Base-by-base conservation (phyloP, 2,329 filamentous ascomycete genomes). In the Epichloe scottii region DNA sequence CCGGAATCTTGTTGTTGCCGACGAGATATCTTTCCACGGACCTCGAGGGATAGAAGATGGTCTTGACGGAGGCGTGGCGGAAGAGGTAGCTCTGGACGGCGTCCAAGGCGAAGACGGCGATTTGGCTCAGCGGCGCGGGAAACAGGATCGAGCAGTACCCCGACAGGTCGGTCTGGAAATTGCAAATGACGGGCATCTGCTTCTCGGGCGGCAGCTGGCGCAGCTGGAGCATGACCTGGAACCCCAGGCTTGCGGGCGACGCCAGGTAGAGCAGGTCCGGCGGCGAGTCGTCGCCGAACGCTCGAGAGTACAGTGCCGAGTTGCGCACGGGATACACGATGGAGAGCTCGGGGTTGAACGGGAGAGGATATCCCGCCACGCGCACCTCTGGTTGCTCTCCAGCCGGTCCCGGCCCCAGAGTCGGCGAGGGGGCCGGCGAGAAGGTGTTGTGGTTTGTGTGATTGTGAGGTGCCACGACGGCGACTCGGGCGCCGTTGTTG, bases 131-230 rank as follows among this genome's bases (percentile, higher is more conserved):
- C 0, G 79, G 81, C 1, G 71, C 67, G 0, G 82, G 81, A 54
- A 87, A 84, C n/a, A 87, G 68, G 48, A 87, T 84, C 46, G 77
- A 74, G 59, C 80, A 82, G 62, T 87, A 87, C 2, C 81, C 81
- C 0, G 81, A 78, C 10, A 87, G 68, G 60, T 87, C 83, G 1
- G 83, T 87, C 63, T 87, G 83, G 56, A 85, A 87, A 63, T 86
- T 87, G 62, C 82, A 76, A 42, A 86, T 71, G 2, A 84, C 69
- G 2, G 77, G 77, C 1, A 81, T 74, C 41, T 80, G 79, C 8
- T 71, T 69, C 34, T 75, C 68, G 21, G 63, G 63, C 14, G 71
- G 68, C 50, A 84, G 72, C 56, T 84, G 81, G 43, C 79, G 74
- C 48, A 85, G 67, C 61, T 86, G 82, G n/a, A 86, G 69, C 65